Conservation (phyloP, 495 filamentous ascomycete species). For the Penicillium alfredii region DNA sequence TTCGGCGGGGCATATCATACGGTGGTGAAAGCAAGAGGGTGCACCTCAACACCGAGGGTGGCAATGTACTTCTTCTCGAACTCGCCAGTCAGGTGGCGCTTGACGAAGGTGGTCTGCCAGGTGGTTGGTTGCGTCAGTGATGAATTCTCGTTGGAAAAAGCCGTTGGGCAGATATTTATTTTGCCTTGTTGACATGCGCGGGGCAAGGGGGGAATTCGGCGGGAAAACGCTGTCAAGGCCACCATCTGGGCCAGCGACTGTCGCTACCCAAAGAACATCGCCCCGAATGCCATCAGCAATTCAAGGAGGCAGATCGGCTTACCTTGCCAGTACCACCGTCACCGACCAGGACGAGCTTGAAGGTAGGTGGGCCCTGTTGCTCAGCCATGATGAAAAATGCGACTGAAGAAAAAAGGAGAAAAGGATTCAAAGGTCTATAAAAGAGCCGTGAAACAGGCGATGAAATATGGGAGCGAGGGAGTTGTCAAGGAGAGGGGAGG, state of each 20-base stretch:
- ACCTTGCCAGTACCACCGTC: conserved; percentile 99
- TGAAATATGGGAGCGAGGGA: conserved; percentile 17
- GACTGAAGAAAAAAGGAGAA: conserved; percentile 21
- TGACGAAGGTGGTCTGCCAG: conserved; percentile 96
- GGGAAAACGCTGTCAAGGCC: conserved; percentile 4
- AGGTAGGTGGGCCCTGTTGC: conserved; percentile 58
- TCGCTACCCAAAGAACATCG: not conserved
- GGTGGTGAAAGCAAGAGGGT: conserved; percentile 88
- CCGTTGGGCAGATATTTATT: conserved; percentile 25
- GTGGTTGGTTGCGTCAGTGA: conserved; percentile 27
- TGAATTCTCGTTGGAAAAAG: conserved; percentile 16
- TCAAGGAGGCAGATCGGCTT: conserved; percentile 29
- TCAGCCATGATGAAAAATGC: conserved; percentile 55
- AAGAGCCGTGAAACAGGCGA: no score
- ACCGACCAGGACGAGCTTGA: conserved; percentile 99
- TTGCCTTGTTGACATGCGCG: conserved; percentile 29
- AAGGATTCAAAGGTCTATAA: no score
- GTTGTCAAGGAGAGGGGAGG: conserved; percentile 20
- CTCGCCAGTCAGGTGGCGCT: conserved; percentile 98
- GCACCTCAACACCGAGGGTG: conserved; percentile 98
- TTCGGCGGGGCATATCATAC: conserved; percentile 66
- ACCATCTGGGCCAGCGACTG: conserved; percentile 3
- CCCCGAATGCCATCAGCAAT: not conserved
- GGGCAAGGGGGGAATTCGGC: conserved; percentile 16
- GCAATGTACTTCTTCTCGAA: conserved; percentile 99